Evolutionary conservation across 768 basidiomycete genomes (phyloP).

Genomic region (Tricholoma bakamatsutake): DNA sequence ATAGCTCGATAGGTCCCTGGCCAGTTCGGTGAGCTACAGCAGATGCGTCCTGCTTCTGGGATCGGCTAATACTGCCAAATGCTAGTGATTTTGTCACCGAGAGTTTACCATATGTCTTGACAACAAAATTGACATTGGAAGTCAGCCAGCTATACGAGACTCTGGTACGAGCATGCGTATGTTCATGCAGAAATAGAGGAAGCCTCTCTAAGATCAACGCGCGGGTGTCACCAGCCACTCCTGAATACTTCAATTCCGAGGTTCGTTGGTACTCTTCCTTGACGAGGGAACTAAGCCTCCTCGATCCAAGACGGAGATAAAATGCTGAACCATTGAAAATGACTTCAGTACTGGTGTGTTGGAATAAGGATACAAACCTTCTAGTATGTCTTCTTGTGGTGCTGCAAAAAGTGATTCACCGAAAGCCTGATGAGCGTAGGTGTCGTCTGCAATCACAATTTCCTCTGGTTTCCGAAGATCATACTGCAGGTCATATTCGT

Average conservation of each 20-base stretch:
- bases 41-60: conserved; percentile 62
- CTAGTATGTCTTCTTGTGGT: conserved; percentile 87
- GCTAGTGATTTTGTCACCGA: conserved; percentile 55
- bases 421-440: conserved; percentile 74
- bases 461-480: conserved; percentile 65
- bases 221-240: conserved; percentile 45
- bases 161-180: conserved; percentile 57
- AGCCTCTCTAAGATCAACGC: conserved; percentile 73
- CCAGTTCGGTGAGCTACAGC: conserved; percentile 56
- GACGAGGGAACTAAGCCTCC: conserved; percentile 64
- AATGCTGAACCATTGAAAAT: conserved; percentile 42
- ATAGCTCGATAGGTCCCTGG: conserved; percentile 62
- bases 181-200: conserved; percentile 89
- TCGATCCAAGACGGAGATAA: conserved; percentile 72
- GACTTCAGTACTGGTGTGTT: not conserved
- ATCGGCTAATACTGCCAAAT: conserved; percentile 42
- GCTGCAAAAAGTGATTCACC: conserved; percentile 70
- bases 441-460: conserved; percentile 84
- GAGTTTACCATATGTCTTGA: conserved; percentile 62
- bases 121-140: conserved; percentile 57
- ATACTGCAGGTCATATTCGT: conserved; percentile 68
- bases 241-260: conserved; percentile 43
- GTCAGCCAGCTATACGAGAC: conserved; percentile 66
- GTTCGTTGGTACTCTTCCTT: conserved; percentile 69
- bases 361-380: conserved; percentile 42